Evolutionary conservation across 2,329 filamentous ascomycete species (phyloP).

Genomic region (Iodosphaeria phyllophila): DNA sequence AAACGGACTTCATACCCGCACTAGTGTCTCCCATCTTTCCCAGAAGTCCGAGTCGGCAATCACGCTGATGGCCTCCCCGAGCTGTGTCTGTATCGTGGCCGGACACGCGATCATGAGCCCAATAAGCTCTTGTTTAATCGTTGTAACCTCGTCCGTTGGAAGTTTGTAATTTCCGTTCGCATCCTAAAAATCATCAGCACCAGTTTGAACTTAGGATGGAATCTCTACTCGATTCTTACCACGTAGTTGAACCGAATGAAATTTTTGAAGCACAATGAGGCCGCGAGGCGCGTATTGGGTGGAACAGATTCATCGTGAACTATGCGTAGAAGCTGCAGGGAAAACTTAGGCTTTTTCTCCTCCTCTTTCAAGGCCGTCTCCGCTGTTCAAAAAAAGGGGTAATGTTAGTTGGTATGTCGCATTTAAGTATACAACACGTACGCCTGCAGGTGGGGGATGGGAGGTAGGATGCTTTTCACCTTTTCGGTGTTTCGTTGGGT

Average conservation of each 20-base stretch:
- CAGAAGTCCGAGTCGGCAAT: constrained; percentile 98
- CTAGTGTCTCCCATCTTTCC: constrained; percentile 88
- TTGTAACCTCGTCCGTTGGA: constrained; percentile 59
- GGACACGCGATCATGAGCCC: constrained; percentile 92
- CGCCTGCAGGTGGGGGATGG: constrained; percentile 12
- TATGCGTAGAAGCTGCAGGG: constrained; percentile 74
- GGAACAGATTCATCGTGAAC: constrained; percentile 59
- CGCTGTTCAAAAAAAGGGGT: no score
- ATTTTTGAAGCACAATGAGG: constrained; percentile 95
- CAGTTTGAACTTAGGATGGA: no score
- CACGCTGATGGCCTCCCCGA: constrained; percentile 90
- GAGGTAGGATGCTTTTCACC: constrained; percentile 30
- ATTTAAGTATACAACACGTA: constrained; percentile 8
- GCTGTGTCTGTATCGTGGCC: constrained; percentile 70
- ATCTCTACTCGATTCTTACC: no score
- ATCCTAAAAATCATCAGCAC: constrained; percentile 29
- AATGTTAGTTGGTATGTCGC: constrained; percentile 2
- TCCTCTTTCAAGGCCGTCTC: constrained; percentile 63
- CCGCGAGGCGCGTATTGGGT: constrained; percentile 64
- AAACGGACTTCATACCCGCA: constrained; percentile 36
- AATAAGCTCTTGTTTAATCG: constrained; percentile 90
- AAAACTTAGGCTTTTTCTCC: constrained; percentile 73
- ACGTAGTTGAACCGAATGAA: constrained; percentile 91
- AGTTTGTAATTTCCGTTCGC: constrained; percentile 91
- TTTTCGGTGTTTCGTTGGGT: constrained; percentile 75